phyloP scores from a whole-genome alignment of 179 eudicot species.

The Vitellaria paradoxa region DNA sequence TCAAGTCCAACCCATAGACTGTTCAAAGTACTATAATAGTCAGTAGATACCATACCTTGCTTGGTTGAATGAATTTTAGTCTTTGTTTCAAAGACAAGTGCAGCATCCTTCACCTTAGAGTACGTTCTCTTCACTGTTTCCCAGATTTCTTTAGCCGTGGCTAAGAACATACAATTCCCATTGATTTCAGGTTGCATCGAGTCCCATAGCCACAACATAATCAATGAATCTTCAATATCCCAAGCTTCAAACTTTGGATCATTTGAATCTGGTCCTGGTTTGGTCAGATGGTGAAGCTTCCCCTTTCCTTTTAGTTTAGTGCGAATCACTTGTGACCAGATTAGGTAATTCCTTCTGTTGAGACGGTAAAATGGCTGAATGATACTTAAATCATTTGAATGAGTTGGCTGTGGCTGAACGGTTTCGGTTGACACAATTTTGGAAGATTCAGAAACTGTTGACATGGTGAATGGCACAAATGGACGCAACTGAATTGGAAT shows the following conservation, averaged over 20 bases:
- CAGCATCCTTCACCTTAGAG: background rate
- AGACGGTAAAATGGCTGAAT: background rate
- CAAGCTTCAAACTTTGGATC: constrained; percentile 3
- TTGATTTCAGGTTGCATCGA: background rate
- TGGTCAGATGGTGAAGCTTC: background rate
- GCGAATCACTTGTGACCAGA: background rate
- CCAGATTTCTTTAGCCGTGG: background rate
- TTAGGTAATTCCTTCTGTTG: background rate
- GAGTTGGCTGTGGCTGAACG: too few species aligned
- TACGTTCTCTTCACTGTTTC: background rate
- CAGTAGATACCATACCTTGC: background rate
- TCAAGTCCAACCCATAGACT: background rate
- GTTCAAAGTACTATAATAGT: background rate
- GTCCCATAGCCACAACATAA: constrained; percentile 6
- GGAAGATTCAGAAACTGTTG: too few species aligned
- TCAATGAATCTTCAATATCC: background rate
- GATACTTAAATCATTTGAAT: too few species aligned
- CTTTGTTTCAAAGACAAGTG: background rate
- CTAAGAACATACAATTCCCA: background rate
- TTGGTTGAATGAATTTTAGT: background rate
- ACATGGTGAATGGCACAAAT: too few species aligned
- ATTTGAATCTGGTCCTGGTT: too few species aligned
- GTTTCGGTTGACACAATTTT: too few species aligned
- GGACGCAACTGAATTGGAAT: too few species aligned
- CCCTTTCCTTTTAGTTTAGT: background rate